Percentiles rank a stretch among this genome's conserved stretches.
These are phyloP conservation scores for Fusarium buharicum DNA, from an alignment of 2,329 filamentous ascomycete genomes.

Conservation along the genomic window DNA sequence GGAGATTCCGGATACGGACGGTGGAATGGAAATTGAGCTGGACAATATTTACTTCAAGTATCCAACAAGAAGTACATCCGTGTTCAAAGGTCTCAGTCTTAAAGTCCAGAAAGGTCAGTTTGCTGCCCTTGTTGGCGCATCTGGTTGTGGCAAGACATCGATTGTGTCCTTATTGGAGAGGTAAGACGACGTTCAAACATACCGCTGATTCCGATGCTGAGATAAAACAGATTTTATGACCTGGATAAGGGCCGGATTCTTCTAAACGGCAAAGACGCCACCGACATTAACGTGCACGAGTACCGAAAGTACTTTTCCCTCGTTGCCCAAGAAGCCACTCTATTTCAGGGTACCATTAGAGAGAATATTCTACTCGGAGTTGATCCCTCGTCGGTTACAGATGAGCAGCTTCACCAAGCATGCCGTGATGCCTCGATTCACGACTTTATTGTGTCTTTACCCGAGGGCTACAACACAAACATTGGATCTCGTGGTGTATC, in stretches of 20 bases:
- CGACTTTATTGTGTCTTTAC: slow-evolving; percentile 75
- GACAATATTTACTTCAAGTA: slow-evolving; percentile 69
- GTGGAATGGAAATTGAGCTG: slow-evolving; percentile 67
- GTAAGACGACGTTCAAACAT: slow-evolving; percentile 15
- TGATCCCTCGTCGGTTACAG: slow-evolving; percentile 61
- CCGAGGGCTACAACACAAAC: slow-evolving; percentile 73
- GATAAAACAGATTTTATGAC: slow-evolving; percentile 71
- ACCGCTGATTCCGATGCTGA: slow-evolving; percentile 5
- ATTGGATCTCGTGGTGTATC: slow-evolving; percentile 74
- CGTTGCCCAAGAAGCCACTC: slow-evolving; percentile 78
- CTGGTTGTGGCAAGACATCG: slow-evolving; percentile 78
- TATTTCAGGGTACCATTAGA: slow-evolving; percentile 75
- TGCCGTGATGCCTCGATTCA: slow-evolving; percentile 74
- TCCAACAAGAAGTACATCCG: slow-evolving; percentile 64
- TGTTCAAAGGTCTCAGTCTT: slow-evolving; percentile 71
- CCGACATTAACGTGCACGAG: slow-evolving; percentile 65
- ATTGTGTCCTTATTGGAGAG: slow-evolving; percentile 72
- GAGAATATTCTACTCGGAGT: slow-evolving; percentile 78
- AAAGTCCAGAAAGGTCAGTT: slow-evolving; percentile 75
- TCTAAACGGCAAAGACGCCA: slow-evolving; percentile 70
- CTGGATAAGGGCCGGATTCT: slow-evolving; percentile 71
- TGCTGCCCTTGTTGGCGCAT: slow-evolving; percentile 75
- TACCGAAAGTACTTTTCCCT: slow-evolving; percentile 75
- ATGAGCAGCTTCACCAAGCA: slow-evolving; percentile 62
- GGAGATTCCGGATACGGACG: slow-evolving; percentile 57